Percentiles rank a stretch among this genome's conserved stretches.
phyloP scores from a whole-genome alignment of 768 basidiomycete species.

The Rhodosporidiobolus sp. region DNA sequence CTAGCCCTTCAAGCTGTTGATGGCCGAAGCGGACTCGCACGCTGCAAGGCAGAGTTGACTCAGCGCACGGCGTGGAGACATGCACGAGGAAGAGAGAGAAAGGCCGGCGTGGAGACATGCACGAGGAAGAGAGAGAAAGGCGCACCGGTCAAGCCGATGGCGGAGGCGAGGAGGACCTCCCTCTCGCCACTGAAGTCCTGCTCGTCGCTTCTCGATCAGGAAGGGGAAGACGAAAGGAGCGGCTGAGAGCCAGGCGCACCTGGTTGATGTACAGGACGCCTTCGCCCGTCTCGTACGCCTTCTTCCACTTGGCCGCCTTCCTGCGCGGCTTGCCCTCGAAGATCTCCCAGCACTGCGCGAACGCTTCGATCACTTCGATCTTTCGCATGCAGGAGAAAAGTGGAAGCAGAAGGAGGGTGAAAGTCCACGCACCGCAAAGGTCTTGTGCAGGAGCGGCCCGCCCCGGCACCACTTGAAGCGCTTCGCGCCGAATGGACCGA shows the following conservation, averaged over 20 bases:
- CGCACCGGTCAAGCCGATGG: neutral
- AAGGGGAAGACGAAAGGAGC: too few relatives aligned
- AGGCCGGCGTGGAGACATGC: neutral
- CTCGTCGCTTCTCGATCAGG: too few relatives aligned
- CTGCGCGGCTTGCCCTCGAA: neutral
- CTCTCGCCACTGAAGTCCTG: neutral
- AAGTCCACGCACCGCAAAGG: neutral
- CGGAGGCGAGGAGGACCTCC: neutral
- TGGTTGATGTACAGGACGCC: neutral
- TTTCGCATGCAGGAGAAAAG: too few relatives aligned
- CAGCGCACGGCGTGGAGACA: too few relatives aligned
- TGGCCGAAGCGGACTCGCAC: too few relatives aligned
- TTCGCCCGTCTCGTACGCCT: neutral
- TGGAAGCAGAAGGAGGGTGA: too few relatives aligned
- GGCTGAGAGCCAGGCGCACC: neutral
- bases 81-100: neutral
- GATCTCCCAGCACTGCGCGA: neutral
- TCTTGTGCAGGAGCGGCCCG: neutral
- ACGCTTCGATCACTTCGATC: too few relatives aligned
- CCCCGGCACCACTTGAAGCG: neutral
- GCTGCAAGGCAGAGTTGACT: too few relatives aligned
- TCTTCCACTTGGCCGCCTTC: neutral
- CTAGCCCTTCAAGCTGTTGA: too few relatives aligned
- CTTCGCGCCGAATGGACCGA: neutral
- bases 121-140: neutral